Conservation (phyloP, 2,329 filamentous ascomycete species). For the Emericellopsis atlantica region DNA sequence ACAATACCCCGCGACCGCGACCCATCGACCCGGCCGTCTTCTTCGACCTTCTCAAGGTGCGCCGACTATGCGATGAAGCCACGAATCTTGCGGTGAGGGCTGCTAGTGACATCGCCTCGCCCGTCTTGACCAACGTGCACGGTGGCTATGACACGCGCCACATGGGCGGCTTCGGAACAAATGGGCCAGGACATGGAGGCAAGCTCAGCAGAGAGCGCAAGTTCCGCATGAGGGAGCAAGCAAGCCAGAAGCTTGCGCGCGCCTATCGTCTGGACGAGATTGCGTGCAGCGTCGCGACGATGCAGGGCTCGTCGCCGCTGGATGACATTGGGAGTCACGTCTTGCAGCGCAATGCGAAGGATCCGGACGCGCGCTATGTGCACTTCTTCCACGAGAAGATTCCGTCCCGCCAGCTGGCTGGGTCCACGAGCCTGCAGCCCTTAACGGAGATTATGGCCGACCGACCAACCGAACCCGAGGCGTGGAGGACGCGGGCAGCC, state of each 20-base stretch:
- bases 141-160: constrained; percentile 16
- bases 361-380: constrained; percentile 72
- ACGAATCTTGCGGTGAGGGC: constrained; percentile 67
- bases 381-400: constrained; percentile 91
- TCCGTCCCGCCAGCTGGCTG: constrained; percentile 58
- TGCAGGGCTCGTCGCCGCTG: constrained; percentile 67
- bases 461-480: constrained; percentile 50
- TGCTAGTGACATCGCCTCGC: constrained; percentile 58
- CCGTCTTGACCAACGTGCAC: constrained; percentile 44
- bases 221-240: constrained; percentile 69
- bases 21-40: constrained; percentile 71
- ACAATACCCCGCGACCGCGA: constrained; percentile 60
- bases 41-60: constrained; percentile 75
- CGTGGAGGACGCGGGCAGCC: constrained; percentile 60
- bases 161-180: constrained; percentile 9
- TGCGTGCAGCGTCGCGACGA: constrained; percentile 68
- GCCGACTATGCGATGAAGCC: constrained; percentile 67
- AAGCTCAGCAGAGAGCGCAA: constrained; percentile 66
- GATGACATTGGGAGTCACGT: constrained; percentile 67
- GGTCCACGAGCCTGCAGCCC: constrained; percentile 55
- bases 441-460: constrained; percentile 56
- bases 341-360: constrained; percentile 53
- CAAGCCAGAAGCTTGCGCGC: constrained; percentile 62
- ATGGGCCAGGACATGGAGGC: constrained; percentile 42
- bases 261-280: constrained; percentile 78